phyloP scores from a whole-genome alignment of 2,329 filamentous ascomycete species.

The Juglanconis oblonga region DNA sequence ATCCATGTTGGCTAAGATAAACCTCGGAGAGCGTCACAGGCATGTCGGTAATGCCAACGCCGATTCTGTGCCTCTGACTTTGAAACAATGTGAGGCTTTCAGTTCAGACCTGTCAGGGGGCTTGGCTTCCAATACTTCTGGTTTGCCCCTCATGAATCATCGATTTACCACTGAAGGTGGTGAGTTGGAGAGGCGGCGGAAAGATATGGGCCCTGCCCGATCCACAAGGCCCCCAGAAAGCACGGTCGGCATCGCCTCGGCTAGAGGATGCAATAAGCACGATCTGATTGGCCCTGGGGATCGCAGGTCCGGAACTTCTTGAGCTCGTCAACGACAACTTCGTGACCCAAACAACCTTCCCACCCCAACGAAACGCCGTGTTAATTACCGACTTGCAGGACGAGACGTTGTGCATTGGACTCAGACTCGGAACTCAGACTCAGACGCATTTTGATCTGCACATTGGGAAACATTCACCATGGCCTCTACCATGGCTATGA shows the following conservation, averaged over 20 bases:
- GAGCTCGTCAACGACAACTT: background rate
- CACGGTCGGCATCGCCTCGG: slow-evolving; percentile 14
- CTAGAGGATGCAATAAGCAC: slow-evolving; percentile 12
- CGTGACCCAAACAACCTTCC: background rate
- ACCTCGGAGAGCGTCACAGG: no score
- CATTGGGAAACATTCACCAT: slow-evolving; percentile 32
- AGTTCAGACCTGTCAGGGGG: no score
- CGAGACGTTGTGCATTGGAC: slow-evolving; percentile 27
- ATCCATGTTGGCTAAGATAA: no score
- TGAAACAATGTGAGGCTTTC: no score
- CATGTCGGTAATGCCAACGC: no score
- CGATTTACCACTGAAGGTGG: background rate
- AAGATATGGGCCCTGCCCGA: background rate
- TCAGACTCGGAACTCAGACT: slow-evolving; percentile 25
- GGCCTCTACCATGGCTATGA: slow-evolving; percentile 64
- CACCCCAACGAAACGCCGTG: slow-evolving; percentile 2
- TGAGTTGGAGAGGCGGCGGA: background rate
- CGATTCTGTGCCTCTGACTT: no score
- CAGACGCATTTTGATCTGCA: slow-evolving; percentile 23
- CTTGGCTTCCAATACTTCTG: no score
- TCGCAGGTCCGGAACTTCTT: background rate
- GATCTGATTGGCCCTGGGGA: slow-evolving; percentile 9
- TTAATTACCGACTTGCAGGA: slow-evolving; percentile 14
- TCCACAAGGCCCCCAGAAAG: background rate
- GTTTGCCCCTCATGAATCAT: slow-evolving; percentile 14